A percentile compares a stretch with the other conserved stretches of the same genome.
Conservation (phyloP, 345 rosid genomes). For the Heritiera fomes region DNA sequence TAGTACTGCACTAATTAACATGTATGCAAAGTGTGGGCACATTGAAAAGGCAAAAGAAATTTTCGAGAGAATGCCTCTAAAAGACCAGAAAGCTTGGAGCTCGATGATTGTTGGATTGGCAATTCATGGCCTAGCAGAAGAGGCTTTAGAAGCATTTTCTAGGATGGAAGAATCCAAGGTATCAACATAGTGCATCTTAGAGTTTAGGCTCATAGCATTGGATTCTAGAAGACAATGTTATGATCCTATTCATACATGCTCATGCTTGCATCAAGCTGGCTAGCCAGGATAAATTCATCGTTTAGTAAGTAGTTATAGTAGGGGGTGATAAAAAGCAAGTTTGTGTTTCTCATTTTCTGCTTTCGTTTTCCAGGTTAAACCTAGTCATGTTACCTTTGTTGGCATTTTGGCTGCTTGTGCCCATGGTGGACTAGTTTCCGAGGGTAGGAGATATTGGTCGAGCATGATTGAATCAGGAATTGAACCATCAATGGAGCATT, state of each 20-base stretch:
- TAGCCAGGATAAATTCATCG: slow-evolving; percentile 39
- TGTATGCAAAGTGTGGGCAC: slow-evolving; percentile 50
- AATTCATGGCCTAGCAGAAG: slow-evolving; percentile 40
- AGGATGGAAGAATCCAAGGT: slow-evolving; percentile 37
- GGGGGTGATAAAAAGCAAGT: slow-evolving; percentile 27
- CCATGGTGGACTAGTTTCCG: slow-evolving; percentile 45
- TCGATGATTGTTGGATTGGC: slow-evolving; percentile 45
- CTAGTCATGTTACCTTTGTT: slow-evolving; percentile 50
- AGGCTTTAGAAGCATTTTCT: slow-evolving; percentile 37
- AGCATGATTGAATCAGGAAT: slow-evolving; percentile 47
- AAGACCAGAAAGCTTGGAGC: slow-evolving; percentile 46
- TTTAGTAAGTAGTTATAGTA: slow-evolving; percentile 62
- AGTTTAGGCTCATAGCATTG: slow-evolving; percentile 50
- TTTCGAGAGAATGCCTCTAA: slow-evolving; percentile 31
- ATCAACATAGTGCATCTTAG: slow-evolving; percentile 50
- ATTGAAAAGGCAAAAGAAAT: slow-evolving; percentile 32
- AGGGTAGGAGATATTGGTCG: slow-evolving; percentile 44
- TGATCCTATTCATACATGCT: slow-evolving; percentile 39
- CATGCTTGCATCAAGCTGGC: slow-evolving; percentile 48
- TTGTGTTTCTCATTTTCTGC: slow-evolving; percentile 30
- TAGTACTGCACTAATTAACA: slow-evolving; percentile 42
- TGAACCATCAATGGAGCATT: slow-evolving; percentile 49
- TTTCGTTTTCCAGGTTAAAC: slow-evolving; percentile 22
- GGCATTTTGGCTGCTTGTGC: slow-evolving; percentile 51
- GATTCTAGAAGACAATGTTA: slow-evolving; percentile 46